Evolutionary conservation across 2,329 filamentous ascomycete genomes (phyloP), one percentile per base, ranked within the genome.

Genomic region (Claviceps purpurea): DNA sequence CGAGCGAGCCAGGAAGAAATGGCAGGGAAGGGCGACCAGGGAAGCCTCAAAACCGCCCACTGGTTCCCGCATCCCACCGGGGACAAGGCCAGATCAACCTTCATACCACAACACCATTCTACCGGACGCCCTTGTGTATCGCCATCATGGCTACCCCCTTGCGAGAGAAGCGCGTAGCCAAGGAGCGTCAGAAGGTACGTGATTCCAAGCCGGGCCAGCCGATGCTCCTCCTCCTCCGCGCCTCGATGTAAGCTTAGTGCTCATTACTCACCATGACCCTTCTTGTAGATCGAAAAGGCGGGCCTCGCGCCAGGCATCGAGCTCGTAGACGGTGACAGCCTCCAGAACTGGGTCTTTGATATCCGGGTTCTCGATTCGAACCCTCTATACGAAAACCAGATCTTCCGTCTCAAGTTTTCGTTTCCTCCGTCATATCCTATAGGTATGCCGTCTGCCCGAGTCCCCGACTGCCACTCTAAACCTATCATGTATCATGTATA

Each of bases 341-440:
- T 67, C 37, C 64, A 63, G 50, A 85, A 93, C 71, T 98, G 93
- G 94, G 75, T 84, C 49, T 82, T 97, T 70, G 94, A 98, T 65
- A 94, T 98, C 51, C 74, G 78, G 59, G 91, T 98, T 50, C 78
- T 97, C 42, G 93, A 97, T 67, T 72, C 79, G 54, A 98, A 98
- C 64, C 91, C 91, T 1, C 71, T 98, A 47, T 98, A 98, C 70
- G 70, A 79, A 50, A 78, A 81, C 64, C 77, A 97, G 65, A 83
- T 73, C 24, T 97, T 88, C 70, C 80, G 91, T 22, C 73, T 98
- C 51, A 89, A 89, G 64, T 95, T 98, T 68, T 83, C 77, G 48
- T 98, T 98, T 68, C 82, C 81, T 55, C 75, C 77, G 37, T 81
- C 79, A 59, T 98, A 98, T 64, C 93, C 93, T 16, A 98, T 98